Base-by-base conservation (phyloP, 225 moss, liverwort and hornwort species). In the Lunularia cruciata region DNA sequence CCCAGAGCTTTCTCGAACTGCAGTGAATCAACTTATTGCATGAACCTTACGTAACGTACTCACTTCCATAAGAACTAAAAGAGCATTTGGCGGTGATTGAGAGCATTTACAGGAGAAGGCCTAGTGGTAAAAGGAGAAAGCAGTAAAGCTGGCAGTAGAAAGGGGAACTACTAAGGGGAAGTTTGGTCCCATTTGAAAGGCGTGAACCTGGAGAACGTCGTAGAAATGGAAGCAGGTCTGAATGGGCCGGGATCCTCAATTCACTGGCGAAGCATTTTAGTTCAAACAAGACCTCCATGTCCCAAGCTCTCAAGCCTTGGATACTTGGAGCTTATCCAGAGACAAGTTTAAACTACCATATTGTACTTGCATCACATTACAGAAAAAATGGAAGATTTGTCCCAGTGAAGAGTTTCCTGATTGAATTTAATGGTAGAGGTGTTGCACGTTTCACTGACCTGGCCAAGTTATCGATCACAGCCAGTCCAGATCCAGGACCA, bases 391-490 rank as follows among this genome's bases (percentile, higher is more conserved):
- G 5, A n/a, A n/a, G n/a, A n/a, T n/a, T n/a, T n/a, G n/a, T n/a
- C n/a, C n/a, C n/a, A n/a, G n/a, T n/a, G n/a, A 60, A 35, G 60
- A 34, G n/a, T n/a, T n/a, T n/a, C n/a, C n/a, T n/a, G n/a, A n/a
- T n/a, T n/a, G n/a, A n/a, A n/a, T n/a, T n/a, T n/a, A n/a, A n/a
- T n/a, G 38, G 0, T 60, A 11, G 10, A 60, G 10, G 60, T 7
- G 1, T 46, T 10, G 30, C 14, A 14, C 27, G 3, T 43, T 6
- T 49, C 49, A 35, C 37, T 35, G 20, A 87, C 94, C 91, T 95
- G 94, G 32, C 86, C 92, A 95, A 70, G 57, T 92, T 95, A 74
- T 95, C 88, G 75, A 95, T 88, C 34, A 95, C 77, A 34, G 92
- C 92, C 78, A 95, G 68, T 26, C 95, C 92, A 81, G 76, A 85